phyloP scores from a whole-genome alignment of 345 rosid species.

The thale cress (Arabidopsis thaliana) region TAIR10.1 NC_003075.7:6632501-6633000 shows the following conservation, averaged over 20 bases:
- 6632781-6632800: too few species aligned
- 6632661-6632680: neutral
- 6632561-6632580: conserved; percentile 26
- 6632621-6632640: neutral
- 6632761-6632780: too few species aligned
- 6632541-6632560: neutral
- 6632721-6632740: too few species aligned
- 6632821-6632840: neutral
- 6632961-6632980: neutral
- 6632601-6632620: conserved; percentile 39
- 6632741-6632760: too few species aligned
- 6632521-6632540: conserved; percentile 30
- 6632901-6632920: too few species aligned
- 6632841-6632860: neutral
- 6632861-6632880: too few species aligned
- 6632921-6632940: neutral
- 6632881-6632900: too few species aligned
- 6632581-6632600: conserved; percentile 36
- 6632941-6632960: neutral
- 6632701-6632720: neutral
- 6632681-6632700: neutral
- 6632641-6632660: neutral
- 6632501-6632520: conserved; percentile 49
- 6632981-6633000: neutral
- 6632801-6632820: neutral